A percentile compares a stretch with the other conserved stretches of the same genome.
phyloP scores from a whole-genome alignment of 371 early-diverging fungal species.

The Rhizopus arrhizus region DNA sequence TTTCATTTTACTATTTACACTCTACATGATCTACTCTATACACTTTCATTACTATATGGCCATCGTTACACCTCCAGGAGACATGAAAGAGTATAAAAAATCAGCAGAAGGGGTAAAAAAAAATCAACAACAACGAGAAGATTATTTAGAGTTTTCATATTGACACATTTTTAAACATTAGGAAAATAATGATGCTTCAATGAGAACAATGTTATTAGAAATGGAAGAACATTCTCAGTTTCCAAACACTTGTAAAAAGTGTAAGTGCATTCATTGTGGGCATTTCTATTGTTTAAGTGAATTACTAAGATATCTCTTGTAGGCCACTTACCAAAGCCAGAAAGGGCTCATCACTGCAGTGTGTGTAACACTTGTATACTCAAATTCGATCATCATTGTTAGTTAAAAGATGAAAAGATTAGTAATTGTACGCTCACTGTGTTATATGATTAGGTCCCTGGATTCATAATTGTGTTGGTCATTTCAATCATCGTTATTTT shows the following conservation, averaged over 20 bases:
- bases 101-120: slow-evolving; percentile 11
- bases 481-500: slow-evolving; percentile 83
- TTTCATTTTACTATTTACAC: slow-evolving; percentile 39
- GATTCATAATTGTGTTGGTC: slow-evolving; percentile 85
- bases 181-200: slow-evolving; percentile 28
- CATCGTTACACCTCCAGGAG: slow-evolving; percentile 56
- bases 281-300: not conserved
- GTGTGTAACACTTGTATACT: slow-evolving; percentile 85
- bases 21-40: slow-evolving; percentile 59
- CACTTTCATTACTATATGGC: slow-evolving; percentile 65
- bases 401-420: slow-evolving; percentile 19
- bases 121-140: not conserved
- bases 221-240: slow-evolving; percentile 51
- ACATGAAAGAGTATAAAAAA: slow-evolving; percentile 36
- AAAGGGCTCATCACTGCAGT: slow-evolving; percentile 91
- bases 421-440: slow-evolving; percentile 11
- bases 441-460: slow-evolving; percentile 54
- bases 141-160: not conserved
- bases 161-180: slow-evolving; percentile 6
- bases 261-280: slow-evolving; percentile 22
- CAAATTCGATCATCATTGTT: slow-evolving; percentile 72
- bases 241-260: slow-evolving; percentile 57
- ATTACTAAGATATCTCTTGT: not conserved
- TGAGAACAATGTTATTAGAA: slow-evolving; percentile 45
- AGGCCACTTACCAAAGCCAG: slow-evolving; percentile 80